Percentiles rank a stretch among this genome's conserved stretches.
Conservation (phyloP, 73 alveolate species). For the Paramecium primaurelia region DNA sequence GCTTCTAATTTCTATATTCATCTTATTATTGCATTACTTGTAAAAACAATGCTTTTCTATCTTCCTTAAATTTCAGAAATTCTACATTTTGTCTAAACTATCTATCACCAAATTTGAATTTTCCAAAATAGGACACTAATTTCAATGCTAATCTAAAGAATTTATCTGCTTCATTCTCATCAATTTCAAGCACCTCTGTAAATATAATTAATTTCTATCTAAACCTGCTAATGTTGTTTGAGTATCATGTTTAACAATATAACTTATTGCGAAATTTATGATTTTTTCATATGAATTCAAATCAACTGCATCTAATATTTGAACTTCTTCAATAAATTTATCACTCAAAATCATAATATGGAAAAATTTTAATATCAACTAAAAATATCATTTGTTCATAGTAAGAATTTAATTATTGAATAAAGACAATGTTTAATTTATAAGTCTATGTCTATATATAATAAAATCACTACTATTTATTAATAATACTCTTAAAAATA, state of each 20-base stretch:
- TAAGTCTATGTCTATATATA: no score
- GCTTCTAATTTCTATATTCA: background rate
- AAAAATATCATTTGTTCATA: background rate
- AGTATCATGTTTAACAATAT: slow-evolving; percentile 34
- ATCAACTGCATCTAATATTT: background rate
- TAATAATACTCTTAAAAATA: no score
- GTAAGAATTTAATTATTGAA: background rate
- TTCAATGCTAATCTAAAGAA: background rate
- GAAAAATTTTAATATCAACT: background rate
- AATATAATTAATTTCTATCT: background rate
- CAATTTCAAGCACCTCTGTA: slow-evolving; percentile 28
- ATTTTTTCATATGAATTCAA: background rate
- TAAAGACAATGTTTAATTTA: no score
- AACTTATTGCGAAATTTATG: background rate
- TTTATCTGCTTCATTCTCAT: slow-evolving; percentile 46
- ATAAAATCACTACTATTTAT: no score
- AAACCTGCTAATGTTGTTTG: slow-evolving; percentile 41
- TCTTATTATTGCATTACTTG: background rate
- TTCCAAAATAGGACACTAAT: slow-evolving; percentile 12
- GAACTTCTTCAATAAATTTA: background rate
- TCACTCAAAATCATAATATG: slow-evolving; percentile 20
- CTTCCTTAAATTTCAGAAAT: slow-evolving; percentile 8
- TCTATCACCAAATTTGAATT: slow-evolving; percentile 39
- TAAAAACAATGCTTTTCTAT: background rate
- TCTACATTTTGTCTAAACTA: background rate